Base-by-base conservation (phyloP, 208 protist genomes). In the Endotrypanum monterogeii region DNA sequence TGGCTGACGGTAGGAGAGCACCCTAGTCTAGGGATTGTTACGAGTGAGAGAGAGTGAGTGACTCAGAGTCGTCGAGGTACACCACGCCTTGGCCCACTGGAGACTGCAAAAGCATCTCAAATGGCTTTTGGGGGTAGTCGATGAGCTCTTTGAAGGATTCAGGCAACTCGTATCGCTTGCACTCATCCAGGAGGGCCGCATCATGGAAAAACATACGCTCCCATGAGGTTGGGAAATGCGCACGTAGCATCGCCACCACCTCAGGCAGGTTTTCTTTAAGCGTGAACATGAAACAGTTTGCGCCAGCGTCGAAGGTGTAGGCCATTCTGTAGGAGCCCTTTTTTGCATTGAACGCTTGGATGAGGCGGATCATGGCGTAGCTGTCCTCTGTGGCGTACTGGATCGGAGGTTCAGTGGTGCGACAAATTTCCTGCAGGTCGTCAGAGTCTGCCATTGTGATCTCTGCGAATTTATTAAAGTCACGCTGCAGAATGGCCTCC, bases 221-320 rank as follows among this genome's bases (percentile, higher is more conserved):
- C 61, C 71, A 81, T 12, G 81, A 72, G 30, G 92, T 97, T 25
- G 96, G 97, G 75, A 99, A 99, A 83, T 97, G 92, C 44, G 94
- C 87, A 23, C 89, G 74, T 52, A 98, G 81, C 79, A 96, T 82
- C 46, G 89, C 77, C n/a, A 99, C 84, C 32, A 97, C 82, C 48
- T 98, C 88, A 0, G 86, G 82, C n/a, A 98, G 78, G 75, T 96
- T 71, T 66, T 96, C 60, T 60, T 93, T 89, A n/a, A 90, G 82
- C 4, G 90, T 86, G 83, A 99, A 99, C 76, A 99, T 84, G 67
- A 99, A 99, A 54, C 98, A 98, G 86, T 99, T 99, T 23, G 99
- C 98, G 5, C 99, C 99, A 6, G 99, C 99, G 81, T 99, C 99
- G 82, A 99, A 99, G 18, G 99, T 99, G 90, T 99, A 99, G n/a